phyloP scores from a whole-genome alignment of 2,329 filamentous ascomycete genomes.

The Hypoxylon sp. region DNA sequence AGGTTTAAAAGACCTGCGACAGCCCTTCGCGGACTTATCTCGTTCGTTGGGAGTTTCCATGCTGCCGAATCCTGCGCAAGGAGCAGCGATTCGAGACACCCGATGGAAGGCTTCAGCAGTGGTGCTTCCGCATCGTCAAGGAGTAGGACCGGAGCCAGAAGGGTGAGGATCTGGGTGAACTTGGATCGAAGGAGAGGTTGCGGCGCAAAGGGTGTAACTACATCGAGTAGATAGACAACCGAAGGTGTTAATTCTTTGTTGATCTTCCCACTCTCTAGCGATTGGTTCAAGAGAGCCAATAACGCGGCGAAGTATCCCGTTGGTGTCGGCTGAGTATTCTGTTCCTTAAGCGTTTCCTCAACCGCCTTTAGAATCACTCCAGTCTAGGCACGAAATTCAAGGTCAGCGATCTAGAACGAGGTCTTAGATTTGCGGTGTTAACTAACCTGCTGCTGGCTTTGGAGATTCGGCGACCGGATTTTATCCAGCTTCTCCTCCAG shows the following conservation, averaged over 20 bases:
- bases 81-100: slow-evolving; percentile 92
- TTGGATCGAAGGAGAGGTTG: slow-evolving; percentile 91
- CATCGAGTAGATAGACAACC: slow-evolving; percentile 94
- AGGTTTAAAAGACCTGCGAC: slow-evolving; percentile 89
- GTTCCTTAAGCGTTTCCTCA: slow-evolving; percentile 91
- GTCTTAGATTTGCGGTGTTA: neutral
- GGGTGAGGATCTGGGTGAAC: slow-evolving; percentile 92
- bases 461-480: slow-evolving; percentile 95
- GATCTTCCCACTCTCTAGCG: slow-evolving; percentile 75
- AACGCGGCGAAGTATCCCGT: slow-evolving; percentile 98
- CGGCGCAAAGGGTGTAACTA: slow-evolving; percentile 88
- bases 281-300: slow-evolving; percentile 86
- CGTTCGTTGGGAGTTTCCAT: slow-evolving; percentile 88
- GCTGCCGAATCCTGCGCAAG: slow-evolving; percentile 88
- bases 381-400: slow-evolving; percentile 67
- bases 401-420: slow-evolving; percentile 32
- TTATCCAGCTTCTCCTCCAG: slow-evolving; percentile 95
- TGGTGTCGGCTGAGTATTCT: slow-evolving; percentile 85
- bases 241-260: slow-evolving; percentile 88
- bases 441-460: slow-evolving; percentile 91
- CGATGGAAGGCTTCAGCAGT: slow-evolving; percentile 88
- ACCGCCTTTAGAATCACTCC: slow-evolving; percentile 90
- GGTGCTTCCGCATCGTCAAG: slow-evolving; percentile 88
- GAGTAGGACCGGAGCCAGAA: slow-evolving; percentile 86
- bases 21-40: slow-evolving; percentile 88